Evolutionary conservation across 208 protist species (phyloP).

Genomic region (Trypanosomatidae sp.): DNA sequence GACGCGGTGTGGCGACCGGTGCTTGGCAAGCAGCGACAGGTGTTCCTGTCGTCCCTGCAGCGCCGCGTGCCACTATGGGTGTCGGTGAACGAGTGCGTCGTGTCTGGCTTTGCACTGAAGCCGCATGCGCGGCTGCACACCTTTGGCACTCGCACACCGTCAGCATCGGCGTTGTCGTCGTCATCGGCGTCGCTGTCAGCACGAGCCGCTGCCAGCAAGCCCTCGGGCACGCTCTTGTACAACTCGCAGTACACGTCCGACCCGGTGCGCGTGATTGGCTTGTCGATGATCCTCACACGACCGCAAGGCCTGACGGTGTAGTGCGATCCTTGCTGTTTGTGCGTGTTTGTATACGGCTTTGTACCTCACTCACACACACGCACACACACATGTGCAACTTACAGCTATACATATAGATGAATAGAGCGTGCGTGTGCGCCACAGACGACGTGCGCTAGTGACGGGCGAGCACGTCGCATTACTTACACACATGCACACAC

Average conservation of each 20-base stretch:
- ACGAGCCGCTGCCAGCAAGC: background rate
- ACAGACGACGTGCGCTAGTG: too few species aligned
- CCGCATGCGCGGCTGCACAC: constrained; percentile 10
- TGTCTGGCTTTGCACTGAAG: constrained; percentile 73
- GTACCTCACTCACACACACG: background rate
- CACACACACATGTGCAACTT: background rate
- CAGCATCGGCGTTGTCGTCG: too few species aligned
- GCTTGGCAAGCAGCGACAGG: constrained; percentile 68
- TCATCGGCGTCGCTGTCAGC: too few species aligned
- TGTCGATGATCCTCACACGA: constrained; percentile 56
- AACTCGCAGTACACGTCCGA: constrained; percentile 84
- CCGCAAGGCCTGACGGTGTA: constrained; percentile 60
- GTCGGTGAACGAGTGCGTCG: constrained; percentile 80
- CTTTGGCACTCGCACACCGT: constrained; percentile 14
- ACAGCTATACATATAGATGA: too few species aligned
- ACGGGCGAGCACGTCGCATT: too few species aligned
- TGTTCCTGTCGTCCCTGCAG: constrained; percentile 43
- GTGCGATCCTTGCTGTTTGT: background rate
- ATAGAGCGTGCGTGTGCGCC: too few species aligned
- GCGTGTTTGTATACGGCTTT: background rate
- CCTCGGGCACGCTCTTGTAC: constrained; percentile 38
- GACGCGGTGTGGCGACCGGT: constrained; percentile 80
- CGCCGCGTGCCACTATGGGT: constrained; percentile 66
- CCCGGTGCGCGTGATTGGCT: constrained; percentile 72
- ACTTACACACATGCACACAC: too few species aligned